A percentile compares a stretch with the other conserved stretches of the same genome.
Conservation (phyloP, 2,329 filamentous ascomycete species). For the Xylaria arbuscula region DNA sequence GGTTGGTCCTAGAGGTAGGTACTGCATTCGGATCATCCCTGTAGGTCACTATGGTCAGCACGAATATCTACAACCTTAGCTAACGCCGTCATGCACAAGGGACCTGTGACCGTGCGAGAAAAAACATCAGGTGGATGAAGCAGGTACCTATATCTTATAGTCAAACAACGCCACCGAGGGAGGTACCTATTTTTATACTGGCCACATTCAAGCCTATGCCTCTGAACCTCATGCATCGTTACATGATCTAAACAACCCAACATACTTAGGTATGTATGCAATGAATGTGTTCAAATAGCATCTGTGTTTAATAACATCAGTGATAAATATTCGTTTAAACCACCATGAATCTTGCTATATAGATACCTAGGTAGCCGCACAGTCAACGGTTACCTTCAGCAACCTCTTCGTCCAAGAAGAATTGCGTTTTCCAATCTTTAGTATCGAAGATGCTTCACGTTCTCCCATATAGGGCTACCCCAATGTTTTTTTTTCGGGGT, state of each 20-base stretch:
- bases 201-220: background rate
- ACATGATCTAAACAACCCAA: conserved; percentile 28
- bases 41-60: background rate
- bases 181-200: background rate
- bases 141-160: background rate
- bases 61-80: conserved; percentile 8
- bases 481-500: background rate
- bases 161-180: no score
- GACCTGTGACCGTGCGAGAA: conserved; percentile 18
- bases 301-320: background rate
- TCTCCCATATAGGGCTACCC: background rate
- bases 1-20: background rate
- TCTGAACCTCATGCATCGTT: conserved; percentile 27
- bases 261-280: no score
- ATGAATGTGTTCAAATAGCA: background rate
- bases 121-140: background rate
- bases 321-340: conserved; percentile 25
- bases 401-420: background rate
- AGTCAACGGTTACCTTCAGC: background rate
- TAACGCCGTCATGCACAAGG: conserved; percentile 27
- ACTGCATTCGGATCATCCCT: background rate
- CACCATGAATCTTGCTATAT: background rate
- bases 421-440: background rate
- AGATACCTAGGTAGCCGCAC: background rate
- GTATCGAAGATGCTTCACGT: background rate